Evolutionary conservation across 352 stramenopile genomes (phyloP), one percentile per base, ranked within the genome.

Genomic region (Salisapilia sapeloensis): DNA sequence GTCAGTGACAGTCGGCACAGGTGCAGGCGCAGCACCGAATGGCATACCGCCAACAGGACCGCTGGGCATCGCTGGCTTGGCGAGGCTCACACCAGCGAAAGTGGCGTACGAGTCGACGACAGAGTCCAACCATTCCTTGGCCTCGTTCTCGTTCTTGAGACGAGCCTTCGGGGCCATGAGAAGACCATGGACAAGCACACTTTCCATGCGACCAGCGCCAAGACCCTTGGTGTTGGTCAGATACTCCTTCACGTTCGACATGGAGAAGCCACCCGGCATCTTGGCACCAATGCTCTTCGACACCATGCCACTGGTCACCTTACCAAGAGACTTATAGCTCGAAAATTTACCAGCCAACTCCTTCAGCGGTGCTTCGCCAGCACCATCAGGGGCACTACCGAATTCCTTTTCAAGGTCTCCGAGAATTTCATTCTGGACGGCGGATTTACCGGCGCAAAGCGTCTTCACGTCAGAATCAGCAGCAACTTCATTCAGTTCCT

Each of bases 331-430:
- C 10, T 56, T 77, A 59, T 92, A 92, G 9, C 48, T 41, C 2
- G 53, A 48, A 34, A 91, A 81, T 38, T 70, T 79, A 24, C 42
- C 50, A 6, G 60, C 56, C 25, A 93, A 35, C 23, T 89, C 74
- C 26, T 70, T 70, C 11, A 93, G 38, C 12, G 72, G 66, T 13
- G 82, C 38, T 36, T 90, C 72, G 9, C 55, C 74, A n/a, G 60
- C 65, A 27, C 66, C 64, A 12, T 91, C 71, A 13, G 67, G 61
- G 35, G 55, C 58, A 7, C 52, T 54, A 24, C 64, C 76, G 15
- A 93, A 92, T 38, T 93, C 78, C 46, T 85, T 84, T 38, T 83
- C 75, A 4, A 93, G 39, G 26, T 93, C 78, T 12, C 78, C 78
- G 29, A 87, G 57, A 27, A 91, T 81, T 36, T 93, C 78, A 38